A percentile compares a stretch with the other conserved stretches of the same genome.
Conservation (phyloP, 768 basidiomycete genomes). For the Naganishia vishniacii region DNA sequence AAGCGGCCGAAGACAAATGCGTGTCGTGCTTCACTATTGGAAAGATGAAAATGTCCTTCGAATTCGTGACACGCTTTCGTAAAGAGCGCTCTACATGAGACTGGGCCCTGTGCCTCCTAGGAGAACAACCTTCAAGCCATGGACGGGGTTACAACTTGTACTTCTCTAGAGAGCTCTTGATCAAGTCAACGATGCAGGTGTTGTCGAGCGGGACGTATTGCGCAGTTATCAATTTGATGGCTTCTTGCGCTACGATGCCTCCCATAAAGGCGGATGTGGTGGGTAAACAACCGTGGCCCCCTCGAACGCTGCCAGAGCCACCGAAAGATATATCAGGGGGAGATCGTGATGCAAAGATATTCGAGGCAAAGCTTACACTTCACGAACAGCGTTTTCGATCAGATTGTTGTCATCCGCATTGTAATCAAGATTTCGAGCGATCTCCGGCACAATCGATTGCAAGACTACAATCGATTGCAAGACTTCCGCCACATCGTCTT, state of each 20-base stretch:
- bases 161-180: conserved; percentile 48
- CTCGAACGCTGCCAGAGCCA: conserved; percentile 32
- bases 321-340: neutral
- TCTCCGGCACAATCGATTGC: neutral
- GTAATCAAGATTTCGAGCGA: neutral
- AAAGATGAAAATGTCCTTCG: no score
- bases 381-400: conserved; percentile 53
- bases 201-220: conserved; percentile 90
- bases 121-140: neutral
- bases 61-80: no score
- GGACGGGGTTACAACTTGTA: conserved; percentile 33
- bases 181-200: conserved; percentile 74
- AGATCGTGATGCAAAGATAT: no score
- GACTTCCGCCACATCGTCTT: conserved; percentile 27
- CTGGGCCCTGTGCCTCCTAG: no score
- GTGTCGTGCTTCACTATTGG: no score
- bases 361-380: conserved; percentile 58
- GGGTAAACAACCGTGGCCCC: conserved; percentile 55
- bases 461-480: conserved; percentile 16
- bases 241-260: conserved; percentile 89
- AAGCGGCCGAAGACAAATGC: no score
- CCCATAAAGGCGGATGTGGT: conserved; percentile 91
- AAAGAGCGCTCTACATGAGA: no score
- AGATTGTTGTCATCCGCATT: neutral
- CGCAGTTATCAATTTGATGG: conserved; percentile 91